Evolutionary conservation across 495 filamentous ascomycete genomes (phyloP), one percentile per base, ranked within the genome.

Genomic region (Penicillium dipodomyicola): DNA sequence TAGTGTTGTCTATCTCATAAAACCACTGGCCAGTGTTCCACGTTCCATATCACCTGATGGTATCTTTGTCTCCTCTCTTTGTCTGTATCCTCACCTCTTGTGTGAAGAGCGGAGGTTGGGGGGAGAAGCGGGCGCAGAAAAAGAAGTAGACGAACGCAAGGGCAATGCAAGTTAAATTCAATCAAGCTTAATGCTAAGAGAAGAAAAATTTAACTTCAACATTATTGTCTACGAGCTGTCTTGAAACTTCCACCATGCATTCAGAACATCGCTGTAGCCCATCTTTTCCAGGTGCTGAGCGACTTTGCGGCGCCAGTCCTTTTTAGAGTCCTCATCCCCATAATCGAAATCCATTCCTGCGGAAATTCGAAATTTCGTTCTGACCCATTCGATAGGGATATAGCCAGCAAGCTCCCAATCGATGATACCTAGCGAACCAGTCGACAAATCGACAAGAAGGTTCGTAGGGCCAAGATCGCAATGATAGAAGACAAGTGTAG

Each of bases 341-440:
- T 60, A 25, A n/a, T 56, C 23, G 41, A 65, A 58, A 64, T 67
- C 56, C 61, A 66, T 60, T 44, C 67, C 65, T 46, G 52, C 58
- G 20, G 59, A 54, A 25, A 56, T 42, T 43, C 57, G 59, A 52
- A 57, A 61, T 40, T 73, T 73, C 14, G 68, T 73, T 45, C 67
- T 51, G 29, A 72, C 51, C 69, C 65, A 70, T 48, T 61, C 69
- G 49, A 43, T 63, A 20, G 65, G 69, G 30, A 66, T 58, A 46
- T 63, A 72, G 23, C 69, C 69, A 56, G 62, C 69, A 41, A 57
- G 52, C 57, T 72, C 70, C 70, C 65, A 73, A 52, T 72, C 67
- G 39, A 73, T 72, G 52, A 72, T 71, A 25, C 67, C 58, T 22
- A 72, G 52, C 17, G 54, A 62, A 27, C 65, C 59, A 23, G 57